Conservation (phyloP, 176 grass and related monocot genomes). For the Triticum urartu region DNA sequence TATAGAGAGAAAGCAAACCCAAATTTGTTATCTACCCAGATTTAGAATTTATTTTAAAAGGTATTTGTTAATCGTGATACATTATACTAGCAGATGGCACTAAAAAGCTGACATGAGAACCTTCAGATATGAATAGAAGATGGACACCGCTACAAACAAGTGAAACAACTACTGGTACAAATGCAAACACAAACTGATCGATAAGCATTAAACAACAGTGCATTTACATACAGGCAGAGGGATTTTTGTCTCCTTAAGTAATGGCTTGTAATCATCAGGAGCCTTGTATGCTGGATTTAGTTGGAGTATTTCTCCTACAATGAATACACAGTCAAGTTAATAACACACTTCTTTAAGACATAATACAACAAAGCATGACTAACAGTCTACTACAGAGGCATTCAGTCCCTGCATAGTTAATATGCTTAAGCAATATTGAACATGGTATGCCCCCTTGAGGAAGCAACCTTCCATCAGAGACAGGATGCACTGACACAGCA, state of each 20-base stretch:
- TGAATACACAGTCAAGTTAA: constrained; percentile 27
- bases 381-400: background rate
- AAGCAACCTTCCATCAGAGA: constrained; percentile 23
- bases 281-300: constrained; percentile 80
- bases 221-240: constrained; percentile 64
- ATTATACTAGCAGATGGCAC: constrained; percentile 2
- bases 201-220: constrained; percentile 19
- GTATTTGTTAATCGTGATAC: background rate
- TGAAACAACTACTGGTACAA: constrained; percentile 13
- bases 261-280: constrained; percentile 79
- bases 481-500: constrained; percentile 9
- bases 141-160: background rate
- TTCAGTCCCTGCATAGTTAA: background rate
- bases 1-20: constrained; percentile 8
- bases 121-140: background rate
- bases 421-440: constrained; percentile 16
- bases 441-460: constrained; percentile 1
- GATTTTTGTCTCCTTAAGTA: constrained; percentile 83
- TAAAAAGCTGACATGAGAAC: background rate
- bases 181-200: constrained; percentile 23
- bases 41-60: background rate
- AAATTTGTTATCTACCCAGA: background rate
- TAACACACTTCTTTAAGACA: background rate
- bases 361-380: background rate
- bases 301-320: constrained; percentile 77